Percentiles rank a stretch among this genome's conserved stretches.
These are phyloP conservation scores for Canariomyces notabilis DNA, from an alignment of 2,329 filamentous ascomycete genomes.

Conservation along the genomic window DNA sequence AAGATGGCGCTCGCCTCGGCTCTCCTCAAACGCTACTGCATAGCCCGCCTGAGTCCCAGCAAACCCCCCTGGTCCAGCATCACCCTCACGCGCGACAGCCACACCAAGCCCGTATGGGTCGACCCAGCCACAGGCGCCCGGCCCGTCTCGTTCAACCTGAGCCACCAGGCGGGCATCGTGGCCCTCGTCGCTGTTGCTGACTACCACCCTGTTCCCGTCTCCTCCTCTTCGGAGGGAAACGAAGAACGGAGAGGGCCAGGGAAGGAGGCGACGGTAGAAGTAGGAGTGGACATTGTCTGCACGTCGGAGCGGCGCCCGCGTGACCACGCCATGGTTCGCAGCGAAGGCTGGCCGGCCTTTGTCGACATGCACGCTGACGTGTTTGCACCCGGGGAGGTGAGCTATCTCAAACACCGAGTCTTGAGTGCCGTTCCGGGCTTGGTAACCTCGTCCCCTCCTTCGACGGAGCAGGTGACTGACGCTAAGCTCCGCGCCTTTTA, in stretches of 20 bases:
- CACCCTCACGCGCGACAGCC: conserved; percentile 49
- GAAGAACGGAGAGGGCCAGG: neutral
- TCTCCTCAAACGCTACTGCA: conserved; percentile 67
- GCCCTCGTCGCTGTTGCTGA: conserved; percentile 53
- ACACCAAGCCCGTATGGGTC: conserved; percentile 49
- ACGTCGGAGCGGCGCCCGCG: conserved; percentile 62
- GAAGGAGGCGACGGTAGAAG: conserved; percentile 32
- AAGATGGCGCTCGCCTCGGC: conserved; percentile 69
- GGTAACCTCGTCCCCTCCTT: conserved; percentile 26
- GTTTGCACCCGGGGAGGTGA: conserved; percentile 57
- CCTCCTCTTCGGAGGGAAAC: neutral
- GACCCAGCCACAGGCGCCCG: conserved; percentile 43
- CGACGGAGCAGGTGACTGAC: conserved; percentile 44
- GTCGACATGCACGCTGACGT: conserved; percentile 70
- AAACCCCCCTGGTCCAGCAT: conserved; percentile 56
- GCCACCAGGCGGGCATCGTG: conserved; percentile 72
- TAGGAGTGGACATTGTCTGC: conserved; percentile 74
- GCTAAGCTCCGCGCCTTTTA: conserved; percentile 67
- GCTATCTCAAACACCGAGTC: conserved; percentile 51
- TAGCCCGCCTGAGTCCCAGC: conserved; percentile 49
- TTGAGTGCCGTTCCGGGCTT: conserved; percentile 24
- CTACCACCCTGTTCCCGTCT: conserved; percentile 34
- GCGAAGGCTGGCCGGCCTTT: conserved; percentile 59
- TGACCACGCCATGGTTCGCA: conserved; percentile 51
- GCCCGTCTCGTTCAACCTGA: conserved; percentile 66